Base-by-base conservation (phyloP, 495 filamentous ascomycete genomes). In the Neurospora tetraspora region DNA sequence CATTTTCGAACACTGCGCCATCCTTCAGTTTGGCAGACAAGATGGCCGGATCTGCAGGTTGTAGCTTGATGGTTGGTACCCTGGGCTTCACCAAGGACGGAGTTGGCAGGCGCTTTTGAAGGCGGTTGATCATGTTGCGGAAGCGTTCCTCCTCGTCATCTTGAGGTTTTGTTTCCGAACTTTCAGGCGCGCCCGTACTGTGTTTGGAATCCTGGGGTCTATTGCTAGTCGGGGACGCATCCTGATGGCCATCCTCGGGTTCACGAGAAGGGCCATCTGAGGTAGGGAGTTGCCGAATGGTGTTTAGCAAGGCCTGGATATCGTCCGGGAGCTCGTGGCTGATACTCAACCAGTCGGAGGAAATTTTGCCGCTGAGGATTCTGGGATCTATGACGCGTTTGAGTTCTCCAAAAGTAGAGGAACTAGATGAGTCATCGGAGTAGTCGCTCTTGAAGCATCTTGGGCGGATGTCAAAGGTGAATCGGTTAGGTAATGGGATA, bases 401-500 rank as follows among this genome's bases (percentile, higher is more conserved):
- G 39, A 80, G 40, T 37, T 74, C 72, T 16, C 74, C 77, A 3
- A 76, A 20, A 1, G 70, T 69, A 14, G 11, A 14, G 20, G 47
- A 9, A 2, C 6, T 1, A 8, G 71, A 38, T 2, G 71, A 71
- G 23, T 36, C 38, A 7, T 16, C 31, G 2, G 72, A 70, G 12
- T 70, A 11, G 18, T 42, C 70, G 9, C 69, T 37, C 37, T 31
- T 40, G 34, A 59, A 45, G 23, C 73, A 38, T 7, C 74, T 65
- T 3, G 74, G 73, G 11, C 36, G 27, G 23, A 80, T 40, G 11
- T 80, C 77, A 45, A 80, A 71, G 42, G 69, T 71, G 59, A 77
- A 79, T n/a, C 76, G 71, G 73, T 76, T 77, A 23, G 76, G 71
- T 7, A 80, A 45, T 0, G 69, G 20, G 16, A 80, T 70, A 5